Evolutionary conservation across 2,329 filamentous ascomycete species (phyloP).

Genomic region (Trichoderma sp.): DNA sequence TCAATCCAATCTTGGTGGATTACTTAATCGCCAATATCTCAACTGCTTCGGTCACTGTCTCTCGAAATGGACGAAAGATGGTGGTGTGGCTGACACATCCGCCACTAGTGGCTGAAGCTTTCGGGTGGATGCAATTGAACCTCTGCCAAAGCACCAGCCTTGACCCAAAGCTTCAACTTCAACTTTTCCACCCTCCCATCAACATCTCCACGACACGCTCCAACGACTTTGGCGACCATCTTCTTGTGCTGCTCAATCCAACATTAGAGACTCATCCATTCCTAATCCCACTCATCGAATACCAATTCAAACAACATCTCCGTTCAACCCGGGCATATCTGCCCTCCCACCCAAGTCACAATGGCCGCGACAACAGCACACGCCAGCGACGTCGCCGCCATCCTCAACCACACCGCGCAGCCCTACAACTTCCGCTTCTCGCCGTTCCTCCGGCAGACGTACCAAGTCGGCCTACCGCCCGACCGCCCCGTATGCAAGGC

Average conservation of each 20-base stretch:
- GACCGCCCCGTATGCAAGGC: slow-evolving; percentile 81
- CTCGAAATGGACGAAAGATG: background rate
- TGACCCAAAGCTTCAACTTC: background rate
- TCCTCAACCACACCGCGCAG: slow-evolving; percentile 57
- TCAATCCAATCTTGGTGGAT: background rate
- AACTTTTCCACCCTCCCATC: background rate
- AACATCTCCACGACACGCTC: background rate
- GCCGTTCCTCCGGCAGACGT: slow-evolving; percentile 78
- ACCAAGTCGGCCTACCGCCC: slow-evolving; percentile 78
- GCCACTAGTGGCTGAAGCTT: slow-evolving; percentile 20
- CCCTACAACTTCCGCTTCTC: slow-evolving; percentile 77
- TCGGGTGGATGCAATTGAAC: background rate
- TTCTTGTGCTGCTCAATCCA: background rate
- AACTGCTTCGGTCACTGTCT: background rate
- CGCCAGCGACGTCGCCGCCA: slow-evolving; percentile 37
- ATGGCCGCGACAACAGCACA: slow-evolving; percentile 34
- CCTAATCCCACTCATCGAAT: background rate
- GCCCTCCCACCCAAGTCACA: slow-evolving; percentile 10
- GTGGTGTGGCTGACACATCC: slow-evolving; percentile 22
- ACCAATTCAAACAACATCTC: background rate
- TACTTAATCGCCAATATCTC: background rate
- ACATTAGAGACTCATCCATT: background rate
- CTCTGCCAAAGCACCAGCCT: background rate
- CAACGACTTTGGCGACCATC: background rate
- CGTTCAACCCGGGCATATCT: background rate